Evolutionary conservation across 148 eudicot species (phyloP).

Genomic region (Polygonum aviculare): DNA sequence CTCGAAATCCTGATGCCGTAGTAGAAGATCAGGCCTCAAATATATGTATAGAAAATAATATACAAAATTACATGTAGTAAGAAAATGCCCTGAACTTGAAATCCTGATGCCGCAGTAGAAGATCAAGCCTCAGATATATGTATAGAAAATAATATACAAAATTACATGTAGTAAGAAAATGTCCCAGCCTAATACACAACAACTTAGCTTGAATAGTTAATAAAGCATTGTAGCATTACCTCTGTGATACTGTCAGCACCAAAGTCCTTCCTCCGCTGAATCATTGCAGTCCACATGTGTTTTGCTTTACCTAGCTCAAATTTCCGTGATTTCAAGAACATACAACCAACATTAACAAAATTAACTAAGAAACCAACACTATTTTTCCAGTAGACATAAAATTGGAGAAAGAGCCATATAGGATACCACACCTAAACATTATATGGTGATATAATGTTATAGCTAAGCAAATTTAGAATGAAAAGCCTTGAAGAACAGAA

Average conservation of each 20-base stretch:
- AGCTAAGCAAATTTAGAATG: too few species aligned
- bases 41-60: background rate
- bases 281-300: constrained; percentile 69
- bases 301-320: constrained; percentile 64
- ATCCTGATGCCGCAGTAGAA: constrained; percentile 36
- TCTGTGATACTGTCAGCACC: constrained; percentile 48
- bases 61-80: background rate
- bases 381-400: background rate
- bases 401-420: background rate
- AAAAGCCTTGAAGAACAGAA: too few species aligned
- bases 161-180: background rate
- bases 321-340: constrained; percentile 65
- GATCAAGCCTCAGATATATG: background rate
- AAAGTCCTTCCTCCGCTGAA: constrained; percentile 70
- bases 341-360: constrained; percentile 17
- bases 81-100: constrained; percentile 40
- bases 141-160: background rate
- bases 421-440: constrained; percentile 38
- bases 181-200: background rate
- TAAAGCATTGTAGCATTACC: constrained; percentile 21
- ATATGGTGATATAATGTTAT: constrained; percentile 29
- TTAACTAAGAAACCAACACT: background rate
- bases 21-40: background rate
- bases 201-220: background rate
- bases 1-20: constrained; percentile 57